Base-by-base conservation (phyloP, 352 stramenopile genomes). In the Phytophthora boehmeriae region DNA sequence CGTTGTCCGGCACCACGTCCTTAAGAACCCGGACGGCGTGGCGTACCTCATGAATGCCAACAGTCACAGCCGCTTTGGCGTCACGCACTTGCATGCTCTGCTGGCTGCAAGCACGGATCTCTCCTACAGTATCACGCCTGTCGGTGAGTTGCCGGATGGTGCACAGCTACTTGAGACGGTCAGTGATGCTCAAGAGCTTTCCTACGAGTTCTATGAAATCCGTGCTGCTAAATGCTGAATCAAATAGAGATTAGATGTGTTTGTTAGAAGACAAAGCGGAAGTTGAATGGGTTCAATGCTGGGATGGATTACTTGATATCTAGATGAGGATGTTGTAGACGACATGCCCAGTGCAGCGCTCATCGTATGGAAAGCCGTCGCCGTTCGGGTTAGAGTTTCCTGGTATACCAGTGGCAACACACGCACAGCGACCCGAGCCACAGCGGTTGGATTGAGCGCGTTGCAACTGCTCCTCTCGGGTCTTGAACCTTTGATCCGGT, bases 201-300 rank as follows among this genome's bases (percentile, higher is more conserved):
- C 78, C 22, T 95, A 95, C 68, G 86, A 95, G 65, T 90, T 90
- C 54, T 95, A 95, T 59, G 83, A 93, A 67, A 95, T 95, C 50
- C 84, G 80, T 58, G 50, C 68, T 28, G 41, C 52, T 0, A 51
- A 49, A 41, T n/a, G 20, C 30, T 63, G 68, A 42, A 56, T 32
- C 35, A 10, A 57, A 54, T 54, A 64, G 45, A 59, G 16, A 61
- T 25, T 35, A 38, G 22, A n/a, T 23, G 13, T n/a, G 32, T 19
- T 17, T 39, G 5, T n/a, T 9, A 39, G 34, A 9, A 39, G 34
- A 39, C 34, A 17, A 39, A 39, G 4, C 34, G 14, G 25, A 39
- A 39, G 9, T 39, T 32, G 11, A 17, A 52, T n/a, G 42, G 34
- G 32, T 35, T 45, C 42, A 44, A 47, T 46, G 39, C 32, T 22